These are phyloP conservation scores for Claviceps capensis DNA, from an alignment of 2,329 filamentous ascomycete genomes.

Conservation along the genomic window DNA sequence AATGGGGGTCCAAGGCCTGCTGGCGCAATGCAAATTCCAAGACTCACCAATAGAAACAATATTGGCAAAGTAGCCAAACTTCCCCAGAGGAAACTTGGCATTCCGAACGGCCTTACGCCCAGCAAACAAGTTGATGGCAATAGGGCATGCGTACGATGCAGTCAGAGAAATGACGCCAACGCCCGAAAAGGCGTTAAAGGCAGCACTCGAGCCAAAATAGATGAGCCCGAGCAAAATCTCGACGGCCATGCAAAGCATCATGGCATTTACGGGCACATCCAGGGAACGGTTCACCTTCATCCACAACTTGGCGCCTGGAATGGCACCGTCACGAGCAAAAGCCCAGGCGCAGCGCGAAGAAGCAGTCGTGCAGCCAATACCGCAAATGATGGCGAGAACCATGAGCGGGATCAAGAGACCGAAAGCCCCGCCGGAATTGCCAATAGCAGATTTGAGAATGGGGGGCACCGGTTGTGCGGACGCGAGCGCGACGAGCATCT, in stretches of 20 bases:
- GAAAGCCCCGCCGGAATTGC: constrained; percentile 46
- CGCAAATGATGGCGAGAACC: constrained; percentile 52
- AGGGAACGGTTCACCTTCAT: constrained; percentile 46
- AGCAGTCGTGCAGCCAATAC: constrained; percentile 56
- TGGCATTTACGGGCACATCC: constrained; percentile 55
- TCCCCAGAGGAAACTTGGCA: constrained; percentile 47
- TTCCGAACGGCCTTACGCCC: constrained; percentile 44
- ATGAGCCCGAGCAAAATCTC: constrained; percentile 51
- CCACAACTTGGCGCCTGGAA: constrained; percentile 49
- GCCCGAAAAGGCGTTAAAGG: constrained; percentile 61
- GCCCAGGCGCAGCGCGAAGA: constrained; percentile 55
- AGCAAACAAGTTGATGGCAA: constrained; percentile 47
- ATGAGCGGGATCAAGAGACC: constrained; percentile 50
- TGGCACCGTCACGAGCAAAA: constrained; percentile 56
- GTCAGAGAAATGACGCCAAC: constrained; percentile 59
- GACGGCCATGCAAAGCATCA: constrained; percentile 56
- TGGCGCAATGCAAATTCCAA: neutral
- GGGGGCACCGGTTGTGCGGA: constrained; percentile 49
- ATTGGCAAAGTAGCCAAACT: constrained; percentile 48
- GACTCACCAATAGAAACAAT: constrained; percentile 47
- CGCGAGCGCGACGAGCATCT: constrained; percentile 35
- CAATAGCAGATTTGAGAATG: constrained; percentile 50
- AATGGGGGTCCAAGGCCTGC: too few species aligned
- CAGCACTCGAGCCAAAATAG: constrained; percentile 54
- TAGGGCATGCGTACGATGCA: constrained; percentile 52